These are phyloP conservation scores for Aspergillus sp. DNA, from an alignment of 2,329 filamentous ascomycete genomes.

Conservation along the genomic window DNA sequence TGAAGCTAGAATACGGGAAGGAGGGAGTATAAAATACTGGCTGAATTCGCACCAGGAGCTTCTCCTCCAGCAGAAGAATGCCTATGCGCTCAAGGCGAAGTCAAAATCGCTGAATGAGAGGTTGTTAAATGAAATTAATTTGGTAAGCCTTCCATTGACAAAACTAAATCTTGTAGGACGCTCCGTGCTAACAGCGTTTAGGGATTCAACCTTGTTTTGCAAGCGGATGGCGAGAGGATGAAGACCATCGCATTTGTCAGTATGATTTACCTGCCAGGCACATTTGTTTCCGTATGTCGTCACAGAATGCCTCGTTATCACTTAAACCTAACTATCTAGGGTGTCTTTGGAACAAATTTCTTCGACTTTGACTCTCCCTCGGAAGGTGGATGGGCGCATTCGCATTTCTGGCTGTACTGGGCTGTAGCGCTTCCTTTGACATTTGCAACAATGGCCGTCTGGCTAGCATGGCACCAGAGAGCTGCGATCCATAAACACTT, in stretches of 20 bases:
- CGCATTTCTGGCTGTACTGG: constrained; percentile 34
- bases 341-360: constrained; percentile 37
- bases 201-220: constrained; percentile 34
- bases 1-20: not conserved
- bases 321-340: constrained; percentile 9
- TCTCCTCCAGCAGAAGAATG: constrained; percentile 16
- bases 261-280: constrained; percentile 28
- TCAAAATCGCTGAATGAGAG: constrained; percentile 29
- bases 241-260: constrained; percentile 29
- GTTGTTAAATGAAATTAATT: constrained; percentile 33
- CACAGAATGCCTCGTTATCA: not conserved
- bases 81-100: constrained; percentile 23
- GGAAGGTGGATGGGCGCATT: constrained; percentile 21
- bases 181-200: not conserved
- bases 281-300: constrained; percentile 26
- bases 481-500: too few species aligned
- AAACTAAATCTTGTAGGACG: not conserved
- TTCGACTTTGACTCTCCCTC: constrained; percentile 26
- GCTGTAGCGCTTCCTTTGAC: constrained; percentile 30
- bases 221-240: constrained; percentile 31
- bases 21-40: not conserved
- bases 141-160: constrained; percentile 15
- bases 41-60: constrained; percentile 9
- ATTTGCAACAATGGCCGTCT: not conserved
- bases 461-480: not conserved